Evolutionary conservation across 805 yeast species (phyloP), one percentile per base, ranked within the genome.

Genomic region (Brettanomyces custersianus): DNA sequence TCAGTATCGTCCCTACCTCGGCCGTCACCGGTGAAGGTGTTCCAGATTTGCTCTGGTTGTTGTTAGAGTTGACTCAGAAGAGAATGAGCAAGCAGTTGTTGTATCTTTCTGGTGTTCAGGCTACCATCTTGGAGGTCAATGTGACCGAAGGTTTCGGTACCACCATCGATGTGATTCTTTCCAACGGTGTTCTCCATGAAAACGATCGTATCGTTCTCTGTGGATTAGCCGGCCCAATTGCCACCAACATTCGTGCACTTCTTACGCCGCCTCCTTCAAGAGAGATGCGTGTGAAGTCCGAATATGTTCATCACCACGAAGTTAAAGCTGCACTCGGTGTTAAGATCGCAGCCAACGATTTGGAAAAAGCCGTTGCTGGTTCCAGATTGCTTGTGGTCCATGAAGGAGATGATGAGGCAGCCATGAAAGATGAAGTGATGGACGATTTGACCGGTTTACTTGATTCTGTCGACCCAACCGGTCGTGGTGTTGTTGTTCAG

Each of bases 11-110:
- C 31, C 98, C 99, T 50, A 92, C 99, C 15, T 90, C 97, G 43
- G 99, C 99, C 38, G 94, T 88, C 31, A 88, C 96, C 11, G 99
- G 99, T 61, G 99, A 92, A 66, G 99, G 99, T 83, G 94, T 92
- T 51, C 98, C 99, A 34, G 99, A 92, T 76, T 72, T 92, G 66
- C 75, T 92, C 55, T 87, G 96, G 90, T 73, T 92, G 61, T 69
- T 92, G 55, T 72, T 92, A 51, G 97, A 92, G 63, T 74, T 92
- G 53, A 92, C 98, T 12, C 97, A 92, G 66, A 83, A 85, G 78
- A 82, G 98, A 69, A 92, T 92, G 99, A 84, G 96, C 46, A 88
- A 88, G 62, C 96, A 90, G 70, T 79, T 92, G 66, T 90, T 85
- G 90, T 92, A 92, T 69, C 68, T 92, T 46, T 79, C 96, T 24